phyloP scores from a whole-genome alignment of 441 rosid genomes.

The Populus hybrid region DNA sequence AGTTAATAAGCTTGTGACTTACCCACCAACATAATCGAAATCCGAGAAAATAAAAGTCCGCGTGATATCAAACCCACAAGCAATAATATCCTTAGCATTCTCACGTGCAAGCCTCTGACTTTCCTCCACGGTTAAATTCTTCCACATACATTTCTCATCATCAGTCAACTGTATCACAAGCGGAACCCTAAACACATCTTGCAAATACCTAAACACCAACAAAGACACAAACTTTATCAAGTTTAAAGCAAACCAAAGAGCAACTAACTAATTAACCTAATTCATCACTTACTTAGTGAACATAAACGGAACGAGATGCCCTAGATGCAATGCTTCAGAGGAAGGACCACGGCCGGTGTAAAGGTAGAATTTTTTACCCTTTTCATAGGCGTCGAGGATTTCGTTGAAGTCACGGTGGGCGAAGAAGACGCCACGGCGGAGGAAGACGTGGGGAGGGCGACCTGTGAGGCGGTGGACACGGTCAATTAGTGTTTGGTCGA shows the following conservation, averaged over 20 bases:
- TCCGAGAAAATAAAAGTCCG: slow-evolving; percentile 87
- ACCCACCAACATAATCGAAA: slow-evolving; percentile 92
- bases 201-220: slow-evolving; percentile 54
- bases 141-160: slow-evolving; percentile 95
- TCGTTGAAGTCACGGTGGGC: slow-evolving; percentile 88
- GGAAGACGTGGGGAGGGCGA: slow-evolving; percentile 72
- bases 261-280: neutral
- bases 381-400: slow-evolving; percentile 74
- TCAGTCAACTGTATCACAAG: slow-evolving; percentile 94
- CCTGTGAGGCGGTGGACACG: slow-evolving; percentile 74
- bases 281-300: slow-evolving; percentile 61
- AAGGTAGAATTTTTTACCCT: slow-evolving; percentile 76
- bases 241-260: neutral
- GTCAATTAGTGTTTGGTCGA: slow-evolving; percentile 52
- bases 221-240: neutral
- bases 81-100: slow-evolving; percentile 90
- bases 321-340: slow-evolving; percentile 85
- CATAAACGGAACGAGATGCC: slow-evolving; percentile 92
- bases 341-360: slow-evolving; percentile 98
- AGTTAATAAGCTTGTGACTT: slow-evolving; percentile 22
- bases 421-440: slow-evolving; percentile 91
- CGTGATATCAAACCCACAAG: slow-evolving; percentile 83
- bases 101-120: slow-evolving; percentile 86
- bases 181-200: slow-evolving; percentile 89
- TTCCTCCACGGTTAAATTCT: slow-evolving; percentile 78